Base-by-base conservation (phyloP, 352 stramenopile genomes). In the Peronospora destructor region DNA sequence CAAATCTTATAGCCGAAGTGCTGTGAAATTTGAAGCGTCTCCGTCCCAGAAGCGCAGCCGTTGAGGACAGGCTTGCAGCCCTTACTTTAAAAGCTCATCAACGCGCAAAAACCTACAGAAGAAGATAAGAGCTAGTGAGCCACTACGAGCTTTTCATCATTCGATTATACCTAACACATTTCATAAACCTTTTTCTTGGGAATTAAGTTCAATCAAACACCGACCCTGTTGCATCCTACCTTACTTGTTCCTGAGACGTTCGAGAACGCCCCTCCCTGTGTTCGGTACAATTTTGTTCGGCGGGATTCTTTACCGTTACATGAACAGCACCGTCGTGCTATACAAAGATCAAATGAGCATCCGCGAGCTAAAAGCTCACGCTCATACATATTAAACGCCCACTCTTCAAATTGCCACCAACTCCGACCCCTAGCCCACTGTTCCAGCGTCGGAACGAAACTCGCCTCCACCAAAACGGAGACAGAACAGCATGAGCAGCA, bases 221-320 rank as follows among this genome's bases (percentile, higher is more conserved):
- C 36, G 17, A 25, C 7, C 17, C 11, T 50, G 44, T 42, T 50
- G 44, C 44, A 50, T 50, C 44, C 44, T 50, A 50, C 44, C 44
- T 32, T 50, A 42, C 33, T 13, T 48, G 42, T 48, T 48, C 43
- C 43, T 49, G 43, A 35, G 10, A 25, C 36, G 17, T 29, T 16
- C 33, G 33, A 38, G 33, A 38, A 32, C 28, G 28, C 28, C 28
- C 28, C 28, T 32, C 28, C 7, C 28, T 32, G 26, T 40, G 48
- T 55, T 55, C 46, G 37, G 33, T n/a, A 21, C 13, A 30, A 46
- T 60, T 50, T 50, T 47, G 45, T 61, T 61, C 46, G 36, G 30
- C 38, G 13, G 47, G 33, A 34, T 61, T 52, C 42, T 19, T 42
- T 17, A 37, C 16, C 35, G 10, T 36, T 36, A 16, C 10, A 36